Evolutionary conservation across 2,329 filamentous ascomycete species (phyloP), one percentile per base, ranked within the genome.

Genomic region (Colletotrichum echinochloae): DNA sequence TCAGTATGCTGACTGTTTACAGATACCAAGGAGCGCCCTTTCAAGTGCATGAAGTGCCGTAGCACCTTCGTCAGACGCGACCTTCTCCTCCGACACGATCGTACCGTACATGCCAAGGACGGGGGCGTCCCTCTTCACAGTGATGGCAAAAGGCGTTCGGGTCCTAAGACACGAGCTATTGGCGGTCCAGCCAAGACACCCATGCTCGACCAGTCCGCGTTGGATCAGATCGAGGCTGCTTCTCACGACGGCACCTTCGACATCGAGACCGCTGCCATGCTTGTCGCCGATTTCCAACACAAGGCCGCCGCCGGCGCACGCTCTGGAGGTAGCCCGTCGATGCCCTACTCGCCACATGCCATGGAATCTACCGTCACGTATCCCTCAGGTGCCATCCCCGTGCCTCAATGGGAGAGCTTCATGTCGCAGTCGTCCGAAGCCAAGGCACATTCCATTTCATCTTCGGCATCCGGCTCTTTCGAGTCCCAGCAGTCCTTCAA

Each of bases 11-110:
- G 76, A 82, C 63, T 55, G 60, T 67, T 72, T 9, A 11, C 82
- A 98, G 95, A 98, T 83, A 99, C 96, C 74, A 99, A 99, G 84
- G 96, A 98, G 83, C 92, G 96, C 73, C 96, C 96, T 46, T 99
- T 99, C 88, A 98, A 98, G 82, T 99, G 96, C 84, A 88, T 94
- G 86, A 99, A 99, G 85, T 99, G 96, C 83, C 90, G 95, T 79
- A 98, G 95, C 87, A 99, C 96, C 72, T 99, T 99, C 81, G 96
- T 99, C 77, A 94, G 96, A 81, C 94, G 96, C 83, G 96, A 99
- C 84, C 88, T 99, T 73, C 91, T 99, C 63, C 90, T 99, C 75
- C 93, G 96, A 81, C 96, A 99, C 85, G 96, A 99, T 83, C 93
- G 96, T 78, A 99, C 96, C 74, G 96, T 99, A 74, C 96, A 99